Base-by-base conservation (phyloP, 1,139 yeast genomes). In the Groenewaldozyma sp. region DNA sequence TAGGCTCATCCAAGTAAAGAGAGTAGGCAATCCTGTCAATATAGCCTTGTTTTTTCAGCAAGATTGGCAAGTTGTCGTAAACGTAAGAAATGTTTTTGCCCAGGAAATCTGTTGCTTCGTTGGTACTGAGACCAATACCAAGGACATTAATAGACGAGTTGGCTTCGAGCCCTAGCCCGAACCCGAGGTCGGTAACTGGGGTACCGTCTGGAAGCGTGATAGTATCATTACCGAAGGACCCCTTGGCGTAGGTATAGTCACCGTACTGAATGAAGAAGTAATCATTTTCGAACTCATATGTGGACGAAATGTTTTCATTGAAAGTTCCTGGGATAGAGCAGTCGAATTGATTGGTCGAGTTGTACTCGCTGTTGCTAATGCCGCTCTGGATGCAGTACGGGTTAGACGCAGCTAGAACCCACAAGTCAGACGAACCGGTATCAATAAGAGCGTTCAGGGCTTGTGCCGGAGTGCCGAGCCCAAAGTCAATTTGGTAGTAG, bases 391-490 rank as follows among this genome's bases (percentile, higher is more conserved):
- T 37, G 37, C 56, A 52, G 40, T 48, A 51, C 2, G 54, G 53
- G 36, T 42, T 35, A 10, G 43, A 35, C n/a, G 51, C 46, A 29
- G 52, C 53, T 48, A 57, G 54, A 13, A 77, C 70, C 83, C 84
- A 78, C 46, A 77, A 61, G 55, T 78, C 86, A 3, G 82, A 68
- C 2, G 83, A 76, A 1, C 86, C 86, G 4, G 86, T 76, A 52
- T 79, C 87, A 35, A 79, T 56, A 5, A 50, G 34, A 20, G 47
- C 40, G 28, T 44, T 40, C 33, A 48, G 40, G 4, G 31, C 34
- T 46, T 51, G 55, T 11, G 41, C 39, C 32, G 55, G 55, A 17
- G 53, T 51, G 14, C 55, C 55, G 4, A 51, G 37, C 14, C 33
- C 37, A 14, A 50, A 34, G 16, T 47, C 40, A 28, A 49, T 41